phyloP scores from a whole-genome alignment of 164 flowering plant genomes.

The Magnolia kwangsiensis region DNA sequence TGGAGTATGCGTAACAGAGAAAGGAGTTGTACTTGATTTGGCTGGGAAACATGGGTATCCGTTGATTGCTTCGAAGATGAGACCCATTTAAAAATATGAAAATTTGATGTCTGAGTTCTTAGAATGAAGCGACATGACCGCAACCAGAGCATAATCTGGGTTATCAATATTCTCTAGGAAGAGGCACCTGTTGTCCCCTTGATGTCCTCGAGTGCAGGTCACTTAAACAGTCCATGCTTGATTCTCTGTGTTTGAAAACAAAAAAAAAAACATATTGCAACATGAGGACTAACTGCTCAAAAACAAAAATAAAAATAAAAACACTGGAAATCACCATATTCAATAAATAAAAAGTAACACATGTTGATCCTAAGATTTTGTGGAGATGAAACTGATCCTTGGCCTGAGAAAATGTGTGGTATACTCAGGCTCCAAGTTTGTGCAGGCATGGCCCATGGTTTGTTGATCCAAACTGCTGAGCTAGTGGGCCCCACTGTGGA shows the following conservation, averaged over 20 bases:
- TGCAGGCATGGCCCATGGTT: too few species aligned
- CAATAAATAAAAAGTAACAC: not conserved
- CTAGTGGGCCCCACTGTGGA: too few species aligned
- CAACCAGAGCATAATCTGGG: conserved; percentile 8
- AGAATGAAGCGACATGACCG: conserved; percentile 1
- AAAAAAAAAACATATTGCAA: not conserved
- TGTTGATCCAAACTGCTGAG: too few species aligned
- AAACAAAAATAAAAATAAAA: not conserved
- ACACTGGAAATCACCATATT: not conserved
- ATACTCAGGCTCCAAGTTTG: too few species aligned
- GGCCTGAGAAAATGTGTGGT: too few species aligned
- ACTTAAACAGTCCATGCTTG: not conserved
- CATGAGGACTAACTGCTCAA: not conserved
- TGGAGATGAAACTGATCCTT: not conserved
- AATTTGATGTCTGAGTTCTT: not conserved
- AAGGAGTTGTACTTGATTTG: conserved; percentile 10
- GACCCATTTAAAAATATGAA: not conserved
- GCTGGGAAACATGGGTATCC: conserved; percentile 2
- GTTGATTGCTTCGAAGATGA: conserved; percentile 5
- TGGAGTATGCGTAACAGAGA: conserved; percentile 11
- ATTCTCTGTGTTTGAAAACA: not conserved
- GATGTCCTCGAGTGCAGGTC: not conserved
- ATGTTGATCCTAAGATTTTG: not conserved
- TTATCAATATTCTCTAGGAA: not conserved
- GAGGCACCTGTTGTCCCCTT: not conserved